Evolutionary conservation across 2,329 filamentous ascomycete genomes (phyloP).

Genomic region (Arthroderma sp.): DNA sequence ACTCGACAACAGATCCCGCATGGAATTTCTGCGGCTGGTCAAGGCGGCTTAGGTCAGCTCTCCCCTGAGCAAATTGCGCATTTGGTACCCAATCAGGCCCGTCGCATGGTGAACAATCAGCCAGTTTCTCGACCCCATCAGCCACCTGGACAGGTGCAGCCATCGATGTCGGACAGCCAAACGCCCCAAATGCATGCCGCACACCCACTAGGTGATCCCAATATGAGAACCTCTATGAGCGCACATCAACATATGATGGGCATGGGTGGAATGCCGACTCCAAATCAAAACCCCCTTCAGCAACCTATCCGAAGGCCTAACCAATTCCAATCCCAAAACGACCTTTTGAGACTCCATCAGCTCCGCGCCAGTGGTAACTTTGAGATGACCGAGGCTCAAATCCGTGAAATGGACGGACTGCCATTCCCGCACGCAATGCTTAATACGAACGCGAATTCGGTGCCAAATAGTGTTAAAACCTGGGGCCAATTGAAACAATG

Average conservation of each 20-base stretch:
- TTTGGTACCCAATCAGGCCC: constrained; percentile 23
- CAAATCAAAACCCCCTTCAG: constrained; percentile 2
- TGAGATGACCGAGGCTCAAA: constrained; percentile 28
- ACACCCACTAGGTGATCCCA: constrained; percentile 22
- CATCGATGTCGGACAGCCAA: constrained; percentile 22
- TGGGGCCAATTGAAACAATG: constrained; percentile 47
- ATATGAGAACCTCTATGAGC: constrained; percentile 23
- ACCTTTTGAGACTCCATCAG: constrained; percentile 20
- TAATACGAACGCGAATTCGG: constrained; percentile 20
- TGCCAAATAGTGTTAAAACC: constrained; percentile 39
- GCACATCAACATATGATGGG: constrained; percentile 23
- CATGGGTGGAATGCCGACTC: constrained; percentile 15
- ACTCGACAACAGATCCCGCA: constrained; percentile 22
- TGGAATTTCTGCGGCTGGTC: constrained; percentile 22
- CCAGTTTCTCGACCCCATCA: constrained; percentile 22
- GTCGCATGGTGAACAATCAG: constrained; percentile 19
- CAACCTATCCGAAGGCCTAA: constrained; percentile 13
- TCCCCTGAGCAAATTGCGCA: constrained; percentile 22
- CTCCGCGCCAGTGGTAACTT: constrained; percentile 20
- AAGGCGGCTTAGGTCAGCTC: constrained; percentile 25
- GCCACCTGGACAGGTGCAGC: constrained; percentile 10
- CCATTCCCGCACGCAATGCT: constrained; percentile 26
- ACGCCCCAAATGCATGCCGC: constrained; percentile 19
- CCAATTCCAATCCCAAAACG: constrained; percentile 13
- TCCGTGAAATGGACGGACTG: constrained; percentile 31